phyloP scores from a whole-genome alignment of 2,329 filamentous ascomycete genomes.

The Bipolaris sorokiniana region DNA sequence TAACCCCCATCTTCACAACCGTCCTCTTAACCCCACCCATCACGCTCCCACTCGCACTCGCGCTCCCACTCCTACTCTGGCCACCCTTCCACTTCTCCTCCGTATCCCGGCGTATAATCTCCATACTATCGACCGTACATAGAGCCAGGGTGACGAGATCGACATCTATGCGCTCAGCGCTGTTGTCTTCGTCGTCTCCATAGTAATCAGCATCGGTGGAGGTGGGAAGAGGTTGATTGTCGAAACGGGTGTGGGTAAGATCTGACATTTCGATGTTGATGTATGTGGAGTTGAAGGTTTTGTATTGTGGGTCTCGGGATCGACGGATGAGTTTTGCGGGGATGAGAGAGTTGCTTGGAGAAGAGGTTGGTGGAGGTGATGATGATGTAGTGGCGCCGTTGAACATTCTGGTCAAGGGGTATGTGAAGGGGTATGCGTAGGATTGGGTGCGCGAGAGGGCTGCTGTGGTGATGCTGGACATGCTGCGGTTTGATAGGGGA shows the following conservation, averaged over 20 bases:
- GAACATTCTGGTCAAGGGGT: background rate
- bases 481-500: background rate
- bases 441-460: background rate
- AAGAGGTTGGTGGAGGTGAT: background rate
- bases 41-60: background rate
- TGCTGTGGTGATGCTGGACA: too few species aligned
- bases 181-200: background rate
- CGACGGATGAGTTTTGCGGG: too few species aligned
- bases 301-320: too few species aligned
- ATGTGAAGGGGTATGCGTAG: background rate
- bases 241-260: background rate
- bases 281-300: too few species aligned
- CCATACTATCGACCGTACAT: background rate
- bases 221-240: background rate
- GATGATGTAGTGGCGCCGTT: background rate
- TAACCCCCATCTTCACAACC: background rate
- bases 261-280: too few species aligned
- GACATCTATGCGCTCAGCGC: background rate
- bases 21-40: background rate
- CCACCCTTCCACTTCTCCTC: background rate
- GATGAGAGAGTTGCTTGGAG: background rate
- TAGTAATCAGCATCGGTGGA: background rate
- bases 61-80: background rate
- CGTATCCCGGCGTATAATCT: background rate
- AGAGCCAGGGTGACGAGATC: background rate